Evolutionary conservation across 352 stramenopile genomes (phyloP).

Genomic region (Phytophthora litchii): DNA sequence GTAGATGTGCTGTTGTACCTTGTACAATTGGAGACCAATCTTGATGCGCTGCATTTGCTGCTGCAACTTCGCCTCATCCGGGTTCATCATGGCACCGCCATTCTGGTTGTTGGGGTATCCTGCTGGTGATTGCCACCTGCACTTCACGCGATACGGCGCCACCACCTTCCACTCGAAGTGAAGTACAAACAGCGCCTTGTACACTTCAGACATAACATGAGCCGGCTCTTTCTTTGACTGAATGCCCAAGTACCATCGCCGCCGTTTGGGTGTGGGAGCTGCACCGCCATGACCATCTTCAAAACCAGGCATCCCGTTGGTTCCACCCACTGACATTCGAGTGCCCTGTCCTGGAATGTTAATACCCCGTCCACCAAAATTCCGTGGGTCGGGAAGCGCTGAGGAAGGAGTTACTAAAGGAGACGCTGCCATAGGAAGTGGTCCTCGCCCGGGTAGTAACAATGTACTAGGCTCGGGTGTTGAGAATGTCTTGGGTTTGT

Average conservation of each 20-base stretch:
- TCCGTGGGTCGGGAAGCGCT: slow-evolving; percentile 47
- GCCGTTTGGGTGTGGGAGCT: slow-evolving; percentile 61
- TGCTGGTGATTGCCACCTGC: slow-evolving; percentile 91
- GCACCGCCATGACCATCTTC: slow-evolving; percentile 40
- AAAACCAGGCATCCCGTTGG: slow-evolving; percentile 37
- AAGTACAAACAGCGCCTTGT: slow-evolving; percentile 97
- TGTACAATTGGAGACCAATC: slow-evolving; percentile 97
- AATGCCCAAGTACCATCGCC: slow-evolving; percentile 99
- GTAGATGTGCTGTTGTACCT: slow-evolving; percentile 99
- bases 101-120: slow-evolving; percentile 30
- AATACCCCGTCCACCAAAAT: slow-evolving; percentile 65
- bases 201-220: slow-evolving; percentile 99
- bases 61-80: slow-evolving; percentile 36
- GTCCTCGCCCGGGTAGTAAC: slow-evolving; percentile 70
- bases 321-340: slow-evolving; percentile 28
- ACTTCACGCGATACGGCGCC: slow-evolving; percentile 97
- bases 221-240: slow-evolving; percentile 99
- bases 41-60: slow-evolving; percentile 86
- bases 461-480: slow-evolving; percentile 68
- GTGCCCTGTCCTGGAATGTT: slow-evolving; percentile 36
- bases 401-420: slow-evolving; percentile 71
- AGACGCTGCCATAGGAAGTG: slow-evolving; percentile 83
- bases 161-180: slow-evolving; percentile 98
- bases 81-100: slow-evolving; percentile 22
- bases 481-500: slow-evolving; percentile 82